Conservation (phyloP, 805 yeast genomes). For the Grigorovia transvaalensis region DNA sequence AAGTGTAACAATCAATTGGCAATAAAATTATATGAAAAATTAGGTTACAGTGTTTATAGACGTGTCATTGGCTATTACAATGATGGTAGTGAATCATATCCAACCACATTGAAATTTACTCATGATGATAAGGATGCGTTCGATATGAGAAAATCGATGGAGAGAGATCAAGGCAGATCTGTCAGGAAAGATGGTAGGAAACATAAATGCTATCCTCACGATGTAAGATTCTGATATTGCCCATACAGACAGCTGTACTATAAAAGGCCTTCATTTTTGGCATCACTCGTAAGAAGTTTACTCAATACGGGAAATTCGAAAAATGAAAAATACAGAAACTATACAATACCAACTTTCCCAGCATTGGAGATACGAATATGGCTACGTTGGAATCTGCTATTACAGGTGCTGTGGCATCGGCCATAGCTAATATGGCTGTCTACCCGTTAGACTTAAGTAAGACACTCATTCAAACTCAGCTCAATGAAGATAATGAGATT, state of each 20-base stretch:
- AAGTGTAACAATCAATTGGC: slow-evolving; percentile 78
- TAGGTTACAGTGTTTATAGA: slow-evolving; percentile 78
- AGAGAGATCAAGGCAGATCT: slow-evolving; percentile 44
- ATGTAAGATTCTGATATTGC: slow-evolving; percentile 40
- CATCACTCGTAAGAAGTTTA: too few species aligned
- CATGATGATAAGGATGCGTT: slow-evolving; percentile 77
- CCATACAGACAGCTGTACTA: too few species aligned
- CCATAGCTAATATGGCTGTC: slow-evolving; percentile 64
- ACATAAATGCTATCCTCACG: slow-evolving; percentile 53
- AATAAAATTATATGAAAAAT: slow-evolving; percentile 66
- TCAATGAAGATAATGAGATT: slow-evolving; percentile 10
- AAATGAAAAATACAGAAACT: not conserved
- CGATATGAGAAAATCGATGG: slow-evolving; percentile 66
- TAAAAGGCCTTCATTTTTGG: too few species aligned
- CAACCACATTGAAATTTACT: slow-evolving; percentile 31
- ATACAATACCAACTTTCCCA: too few species aligned
- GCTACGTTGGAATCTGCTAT: slow-evolving; percentile 60
- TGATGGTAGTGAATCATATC: slow-evolving; percentile 36
- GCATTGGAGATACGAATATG: slow-evolving; percentile 23
- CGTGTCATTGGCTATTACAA: slow-evolving; percentile 88
- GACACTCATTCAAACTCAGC: slow-evolving; percentile 66
- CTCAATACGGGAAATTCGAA: too few species aligned
- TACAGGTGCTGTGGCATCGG: slow-evolving; percentile 75
- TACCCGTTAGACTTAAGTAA: slow-evolving; percentile 75
- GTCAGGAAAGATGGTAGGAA: slow-evolving; percentile 52